Evolutionary conservation across 495 filamentous ascomycete genomes (phyloP).

Genomic region (Lineolata rhizophorae): DNA sequence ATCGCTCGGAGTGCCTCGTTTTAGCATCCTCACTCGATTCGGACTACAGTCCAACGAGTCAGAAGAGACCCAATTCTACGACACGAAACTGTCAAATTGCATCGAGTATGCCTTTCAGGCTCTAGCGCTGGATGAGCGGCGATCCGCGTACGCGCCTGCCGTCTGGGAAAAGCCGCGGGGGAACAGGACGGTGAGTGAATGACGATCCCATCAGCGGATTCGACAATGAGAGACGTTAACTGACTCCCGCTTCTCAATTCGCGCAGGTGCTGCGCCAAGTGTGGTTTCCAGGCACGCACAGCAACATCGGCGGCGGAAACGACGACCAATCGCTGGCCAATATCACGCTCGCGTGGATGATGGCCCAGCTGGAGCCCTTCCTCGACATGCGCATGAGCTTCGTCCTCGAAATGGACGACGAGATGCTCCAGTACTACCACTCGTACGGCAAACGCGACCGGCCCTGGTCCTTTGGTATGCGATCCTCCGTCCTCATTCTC

Average conservation of each 20-base stretch:
- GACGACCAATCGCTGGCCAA: conserved; percentile 38
- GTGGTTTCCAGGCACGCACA: conserved; percentile 54
- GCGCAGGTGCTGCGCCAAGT: conserved; percentile 36
- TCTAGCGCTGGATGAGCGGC: conserved; percentile 47
- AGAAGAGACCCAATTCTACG: conserved; percentile 35
- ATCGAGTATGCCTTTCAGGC: conserved; percentile 54
- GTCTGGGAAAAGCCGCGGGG: conserved; percentile 32
- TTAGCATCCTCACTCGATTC: conserved; percentile 4
- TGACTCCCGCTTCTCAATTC: conserved; percentile 11
- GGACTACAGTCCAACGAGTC: conserved; percentile 13
- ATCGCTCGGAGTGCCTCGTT: background rate
- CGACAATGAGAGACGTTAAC: background rate
- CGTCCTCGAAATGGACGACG: conserved; percentile 26
- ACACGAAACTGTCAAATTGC: conserved; percentile 31
- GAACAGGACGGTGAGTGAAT: conserved; percentile 11
- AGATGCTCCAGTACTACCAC: conserved; percentile 24
- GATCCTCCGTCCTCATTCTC: no score
- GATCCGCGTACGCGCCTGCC: conserved; percentile 39
- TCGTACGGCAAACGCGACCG: conserved; percentile 26
- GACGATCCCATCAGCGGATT: background rate
- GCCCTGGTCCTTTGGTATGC: conserved; percentile 33
- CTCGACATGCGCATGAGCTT: conserved; percentile 33
- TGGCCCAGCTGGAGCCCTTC: conserved; percentile 40
- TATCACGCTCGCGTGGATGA: conserved; percentile 51
- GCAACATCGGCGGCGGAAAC: conserved; percentile 40